phyloP scores from a whole-genome alignment of 2,329 filamentous ascomycete genomes.

The Graphiopsis chlorocephala region DNA sequence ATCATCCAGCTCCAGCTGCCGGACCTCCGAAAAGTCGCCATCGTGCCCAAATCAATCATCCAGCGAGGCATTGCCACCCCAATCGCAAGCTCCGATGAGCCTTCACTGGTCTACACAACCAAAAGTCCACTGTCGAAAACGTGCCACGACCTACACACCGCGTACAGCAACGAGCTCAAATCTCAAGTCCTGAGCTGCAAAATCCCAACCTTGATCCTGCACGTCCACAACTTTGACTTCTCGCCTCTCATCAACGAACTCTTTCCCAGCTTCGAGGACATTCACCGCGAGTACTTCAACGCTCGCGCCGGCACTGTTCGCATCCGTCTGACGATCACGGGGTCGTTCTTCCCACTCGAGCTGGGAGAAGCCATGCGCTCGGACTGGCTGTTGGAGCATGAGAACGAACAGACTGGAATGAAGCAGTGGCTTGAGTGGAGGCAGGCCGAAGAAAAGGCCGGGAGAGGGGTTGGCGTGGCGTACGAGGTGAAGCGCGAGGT shows the following conservation, averaged over 20 bases:
- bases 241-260: not conserved
- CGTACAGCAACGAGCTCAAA: not conserved
- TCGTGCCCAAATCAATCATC: not conserved
- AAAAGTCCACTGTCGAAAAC: not conserved
- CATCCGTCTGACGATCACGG: not conserved
- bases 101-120: not conserved
- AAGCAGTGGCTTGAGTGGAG: not conserved
- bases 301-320: not conserved
- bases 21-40: not conserved
- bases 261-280: not conserved
- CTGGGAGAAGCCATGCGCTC: no score
- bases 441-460: not conserved
- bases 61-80: not conserved
- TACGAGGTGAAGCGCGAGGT: not conserved
- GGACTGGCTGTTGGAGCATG: not conserved
- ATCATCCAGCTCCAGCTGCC: not conserved
- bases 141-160: not conserved
- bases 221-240: not conserved
- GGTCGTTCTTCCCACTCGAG: not conserved
- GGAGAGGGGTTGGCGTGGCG: not conserved
- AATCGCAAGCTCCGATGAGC: no score
- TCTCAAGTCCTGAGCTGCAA: not conserved
- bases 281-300: not conserved
- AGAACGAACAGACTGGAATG: not conserved
- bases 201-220: not conserved